phyloP scores from a whole-genome alignment of 2,329 filamentous ascomycete genomes.

The Venturia effusa region DNA sequence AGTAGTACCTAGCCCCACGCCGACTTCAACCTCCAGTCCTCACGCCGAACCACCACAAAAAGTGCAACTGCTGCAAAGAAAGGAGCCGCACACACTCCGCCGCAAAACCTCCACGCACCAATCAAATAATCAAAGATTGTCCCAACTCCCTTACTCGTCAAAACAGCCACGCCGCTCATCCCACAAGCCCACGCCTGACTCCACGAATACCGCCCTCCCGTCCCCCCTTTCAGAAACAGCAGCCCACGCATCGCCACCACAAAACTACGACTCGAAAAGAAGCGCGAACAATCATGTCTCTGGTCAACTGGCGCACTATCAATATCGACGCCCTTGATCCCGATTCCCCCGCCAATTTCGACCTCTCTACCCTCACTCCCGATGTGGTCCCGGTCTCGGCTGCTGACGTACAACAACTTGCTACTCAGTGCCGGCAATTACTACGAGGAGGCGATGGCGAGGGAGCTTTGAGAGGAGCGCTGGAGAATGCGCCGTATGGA shows the following conservation, averaged over 20 bases:
- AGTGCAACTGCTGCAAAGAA: not conserved
- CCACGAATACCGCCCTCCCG: not conserved
- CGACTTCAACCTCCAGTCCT: not conserved
- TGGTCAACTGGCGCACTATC: conserved; percentile 70
- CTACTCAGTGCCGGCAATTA: conserved; percentile 76
- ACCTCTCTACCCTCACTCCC: conserved; percentile 71
- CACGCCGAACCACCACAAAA: not conserved
- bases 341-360: conserved; percentile 86
- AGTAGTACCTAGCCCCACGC: not conserved
- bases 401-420: conserved; percentile 65
- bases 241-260: not conserved
- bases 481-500: conserved; percentile 73
- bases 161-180: not conserved
- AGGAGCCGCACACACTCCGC: not conserved
- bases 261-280: not conserved
- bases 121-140: not conserved
- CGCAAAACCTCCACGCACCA: not conserved
- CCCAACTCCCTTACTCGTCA: not conserved
- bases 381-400: conserved; percentile 64
- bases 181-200: conserved; percentile 3
- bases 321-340: conserved; percentile 87
- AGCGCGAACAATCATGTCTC: conserved; percentile 26
- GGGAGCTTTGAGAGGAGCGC: conserved; percentile 70
- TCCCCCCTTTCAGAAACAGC: not conserved
- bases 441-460: conserved; percentile 78